A percentile compares a stretch with the other conserved stretches of the same genome.
These are phyloP conservation scores for Neoboletus magnificus DNA, from an alignment of 768 basidiomycete species.

Conservation along the genomic window DNA sequence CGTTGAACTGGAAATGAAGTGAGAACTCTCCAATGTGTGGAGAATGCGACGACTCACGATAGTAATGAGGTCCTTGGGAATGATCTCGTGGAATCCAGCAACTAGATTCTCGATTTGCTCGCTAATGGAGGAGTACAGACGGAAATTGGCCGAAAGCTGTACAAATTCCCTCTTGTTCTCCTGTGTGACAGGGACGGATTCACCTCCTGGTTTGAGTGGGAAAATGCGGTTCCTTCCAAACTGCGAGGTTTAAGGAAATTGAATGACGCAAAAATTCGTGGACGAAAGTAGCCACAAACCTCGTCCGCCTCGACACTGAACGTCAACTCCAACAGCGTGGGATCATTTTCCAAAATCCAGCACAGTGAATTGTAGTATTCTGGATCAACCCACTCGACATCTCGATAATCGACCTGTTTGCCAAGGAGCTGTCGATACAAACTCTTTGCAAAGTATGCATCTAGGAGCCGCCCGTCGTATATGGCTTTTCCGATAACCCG, in stretches of 20 bases:
- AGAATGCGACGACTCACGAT: slow-evolving; percentile 57
- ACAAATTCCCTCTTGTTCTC: slow-evolving; percentile 98
- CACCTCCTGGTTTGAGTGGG: slow-evolving; percentile 82
- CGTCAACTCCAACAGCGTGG: slow-evolving; percentile 78
- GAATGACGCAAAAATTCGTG: not conserved
- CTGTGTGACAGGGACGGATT: slow-evolving; percentile 82
- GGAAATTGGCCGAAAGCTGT: slow-evolving; percentile 90
- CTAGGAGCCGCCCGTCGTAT: slow-evolving; percentile 91
- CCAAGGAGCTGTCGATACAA: slow-evolving; percentile 93
- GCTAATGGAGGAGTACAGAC: slow-evolving; percentile 90
- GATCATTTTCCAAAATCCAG: slow-evolving; percentile 98
- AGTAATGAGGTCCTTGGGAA: slow-evolving; percentile 91
- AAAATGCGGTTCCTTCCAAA: slow-evolving; percentile 91
- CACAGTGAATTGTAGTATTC: slow-evolving; percentile 97
- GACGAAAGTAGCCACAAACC: slow-evolving; percentile 34
- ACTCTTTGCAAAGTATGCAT: slow-evolving; percentile 97
- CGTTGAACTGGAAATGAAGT: slow-evolving; percentile 67
- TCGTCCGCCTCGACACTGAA: slow-evolving; percentile 97
- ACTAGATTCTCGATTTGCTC: slow-evolving; percentile 92
- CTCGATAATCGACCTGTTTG: slow-evolving; percentile 91
- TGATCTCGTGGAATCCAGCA: slow-evolving; percentile 94
- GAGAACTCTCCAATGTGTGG: not conserved
- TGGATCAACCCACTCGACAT: slow-evolving; percentile 97
- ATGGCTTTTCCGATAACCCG: slow-evolving; percentile 98
- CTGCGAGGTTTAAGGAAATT: slow-evolving; percentile 34